Base-by-base conservation (phyloP, 306 rosid species). In the Trifolium repens region DNA sequence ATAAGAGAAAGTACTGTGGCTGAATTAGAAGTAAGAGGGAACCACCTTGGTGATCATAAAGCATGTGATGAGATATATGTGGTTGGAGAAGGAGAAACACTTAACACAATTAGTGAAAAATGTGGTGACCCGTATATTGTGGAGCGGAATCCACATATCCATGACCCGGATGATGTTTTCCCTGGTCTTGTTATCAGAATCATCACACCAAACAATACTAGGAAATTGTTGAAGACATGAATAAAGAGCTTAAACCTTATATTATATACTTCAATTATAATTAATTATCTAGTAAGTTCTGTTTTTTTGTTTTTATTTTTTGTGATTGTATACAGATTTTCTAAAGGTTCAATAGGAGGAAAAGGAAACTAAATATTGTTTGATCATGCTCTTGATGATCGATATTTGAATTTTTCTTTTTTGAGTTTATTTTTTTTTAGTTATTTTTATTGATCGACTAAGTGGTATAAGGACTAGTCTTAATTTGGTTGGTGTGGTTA, bases 171-270 rank as follows among this genome's bases (percentile, higher is more conserved):
- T 78, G 97, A 92, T 77, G 96, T 92, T 2, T 92, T 84, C 78
- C 97, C 97, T 1, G 97, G 97, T 9, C 84, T 92, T 55, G 96
- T 92, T 43, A 92, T 92, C 81, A 88, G 70, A 86, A 92, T 92
- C 69, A 81, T 71, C 50, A 70, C 67, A 65, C 82, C 87, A 22
- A 47, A 74, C 19, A 59, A 53, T 16, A 46, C 77, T 17, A 67
- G 59, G 55, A 76, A 63, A 14, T 34, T 64, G 9, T 64, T 63
- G 34, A 57, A 55, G 52, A 44, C 6, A 12, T 44, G 12, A 0
- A 44, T 12, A 44, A 1, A 43, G 14, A 46, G 52, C 52, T 12
- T n/a, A n/a, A n/a, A n/a, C n/a, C n/a, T n/a, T 46, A 46, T 46
- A 46, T 46, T 46, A 7, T 46, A 46, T 13, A 7, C 58, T 52